Base-by-base conservation (phyloP, 805 yeast genomes). In the Wickerhamiella bombiphila region DNA sequence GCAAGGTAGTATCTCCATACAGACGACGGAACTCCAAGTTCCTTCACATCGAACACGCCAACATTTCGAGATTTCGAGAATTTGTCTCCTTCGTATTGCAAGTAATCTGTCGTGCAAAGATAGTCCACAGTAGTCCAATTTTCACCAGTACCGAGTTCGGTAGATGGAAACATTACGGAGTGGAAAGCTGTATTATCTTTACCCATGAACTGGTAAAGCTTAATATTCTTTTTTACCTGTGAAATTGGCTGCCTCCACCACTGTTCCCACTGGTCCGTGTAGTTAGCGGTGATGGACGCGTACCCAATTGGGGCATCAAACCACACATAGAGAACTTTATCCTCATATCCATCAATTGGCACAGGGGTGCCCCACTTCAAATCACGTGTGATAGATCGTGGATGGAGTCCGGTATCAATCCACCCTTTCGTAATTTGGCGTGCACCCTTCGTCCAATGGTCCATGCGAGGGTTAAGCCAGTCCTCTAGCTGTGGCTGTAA, bases 161-260 rank as follows among this genome's bases (percentile, higher is more conserved):
- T 64, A 31, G 93, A 76, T 42, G 99, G 99, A 82, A 88, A 91
- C 40, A 91, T 93, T 39, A 91, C 98, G 1, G 95, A 79, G 58
- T 91, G 99, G 82, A 91, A 91, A 22, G 97, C 96, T 52, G 86
- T 96, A 56, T 91, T 91, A 61, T 91, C 99, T 60, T 91, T 91
- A 61, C 99, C 99, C 99, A 91, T 91, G 60, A 91, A 91, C 66
- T 91, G 99, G 59, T 81, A 83, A 48, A 91, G 66, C 47, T 80
- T 63, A 45, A 91, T 95, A 45, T 85, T 58, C 13, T 94, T 93
- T 54, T 80, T 68, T 54, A 80, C 68, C 18, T 37, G 35, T 9
- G 26, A 9, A 24, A 24, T 13, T 9, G 26, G 26, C 13, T 48
- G 50, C 51, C 72, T 74, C 99, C 99, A 91, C 98, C 98, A 88